Percentiles rank a stretch among this genome's conserved stretches.
These are phyloP conservation scores for Fusarium stilboides DNA, from an alignment of 2,329 filamentous ascomycete genomes.

Conservation along the genomic window DNA sequence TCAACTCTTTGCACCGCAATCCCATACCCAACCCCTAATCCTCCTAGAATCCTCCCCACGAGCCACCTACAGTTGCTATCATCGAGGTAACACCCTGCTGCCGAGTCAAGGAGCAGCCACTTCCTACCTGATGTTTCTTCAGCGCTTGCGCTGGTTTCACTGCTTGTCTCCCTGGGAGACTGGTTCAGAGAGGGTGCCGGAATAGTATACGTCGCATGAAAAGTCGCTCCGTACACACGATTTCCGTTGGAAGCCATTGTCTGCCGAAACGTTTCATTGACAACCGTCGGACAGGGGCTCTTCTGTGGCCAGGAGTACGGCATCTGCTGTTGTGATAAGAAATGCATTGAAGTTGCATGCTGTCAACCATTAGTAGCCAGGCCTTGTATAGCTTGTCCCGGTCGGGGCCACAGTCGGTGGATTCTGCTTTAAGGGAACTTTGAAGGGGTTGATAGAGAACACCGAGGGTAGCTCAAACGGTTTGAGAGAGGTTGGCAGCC, in stretches of 20 bases:
- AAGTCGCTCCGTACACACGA: background rate
- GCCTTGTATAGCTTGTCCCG: no score
- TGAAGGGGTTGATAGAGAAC: no score
- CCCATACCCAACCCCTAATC: conserved; percentile 71
- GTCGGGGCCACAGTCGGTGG: no score
- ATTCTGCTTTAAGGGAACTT: no score
- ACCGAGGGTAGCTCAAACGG: no score
- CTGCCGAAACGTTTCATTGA: conserved; percentile 13
- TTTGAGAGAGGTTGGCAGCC: no score
- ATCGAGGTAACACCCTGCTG: conserved; percentile 4
- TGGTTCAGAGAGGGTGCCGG: background rate
- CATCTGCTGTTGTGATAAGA: no score
- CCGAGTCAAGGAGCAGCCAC: conserved; percentile 6
- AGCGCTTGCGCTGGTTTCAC: background rate
- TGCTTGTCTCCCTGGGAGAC: background rate
- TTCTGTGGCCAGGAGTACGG: background rate
- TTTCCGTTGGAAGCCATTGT: background rate
- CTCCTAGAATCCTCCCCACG: conserved; percentile 69
- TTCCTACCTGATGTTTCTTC: conserved; percentile 19
- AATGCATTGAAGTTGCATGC: no score
- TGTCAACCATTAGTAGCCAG: no score
- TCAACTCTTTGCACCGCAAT: conserved; percentile 65
- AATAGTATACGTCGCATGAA: conserved; percentile 2
- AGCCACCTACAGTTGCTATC: conserved; percentile 58
- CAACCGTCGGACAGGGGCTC: background rate